A percentile compares a stretch with the other conserved stretches of the same genome.
phyloP scores from a whole-genome alignment of 306 rosid genomes.

The Cicer judaicum region DNA sequence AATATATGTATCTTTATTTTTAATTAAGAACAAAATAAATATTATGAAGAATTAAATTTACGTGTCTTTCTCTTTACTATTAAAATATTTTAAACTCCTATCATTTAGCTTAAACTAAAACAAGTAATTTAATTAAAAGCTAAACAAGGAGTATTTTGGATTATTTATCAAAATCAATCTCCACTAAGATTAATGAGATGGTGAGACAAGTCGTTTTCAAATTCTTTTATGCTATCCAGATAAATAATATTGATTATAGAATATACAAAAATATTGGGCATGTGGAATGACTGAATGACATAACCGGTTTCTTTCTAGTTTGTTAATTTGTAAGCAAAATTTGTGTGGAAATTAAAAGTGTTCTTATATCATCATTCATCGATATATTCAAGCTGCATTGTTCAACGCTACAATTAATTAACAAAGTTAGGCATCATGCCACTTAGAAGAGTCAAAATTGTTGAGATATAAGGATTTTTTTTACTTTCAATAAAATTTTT shows the following conservation, averaged over 20 bases:
- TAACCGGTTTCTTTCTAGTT: not conserved
- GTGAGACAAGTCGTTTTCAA: conserved; percentile 32
- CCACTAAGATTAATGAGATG: conserved; percentile 35
- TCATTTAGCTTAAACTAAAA: no score
- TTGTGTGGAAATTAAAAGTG: conserved; percentile 15
- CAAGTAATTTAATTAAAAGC: not conserved
- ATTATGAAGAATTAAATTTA: no score
- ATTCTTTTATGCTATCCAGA: conserved; percentile 6
- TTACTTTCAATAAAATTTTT: no score
- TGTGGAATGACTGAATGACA: conserved; percentile 27
- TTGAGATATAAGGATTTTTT: no score
- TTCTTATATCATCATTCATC: conserved; percentile 17
- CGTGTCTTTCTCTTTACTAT: no score
- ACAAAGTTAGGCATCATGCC: conserved; percentile 45
- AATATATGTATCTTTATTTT: no score
- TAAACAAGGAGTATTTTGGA: conserved; percentile 21
- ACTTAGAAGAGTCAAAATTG: conserved; percentile 41
- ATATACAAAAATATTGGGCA: conserved; percentile 32
- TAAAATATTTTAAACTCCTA: no score
- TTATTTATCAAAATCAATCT: conserved; percentile 31
- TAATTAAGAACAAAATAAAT: no score
- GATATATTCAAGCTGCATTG: conserved; percentile 35
- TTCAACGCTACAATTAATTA: conserved; percentile 41
- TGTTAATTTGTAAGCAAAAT: conserved; percentile 25
- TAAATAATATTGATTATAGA: conserved; percentile 26